Evolutionary conservation across 2,329 filamentous ascomycete species (phyloP), one percentile per base, ranked within the genome.

Genomic region (Fusarium graminum): DNA sequence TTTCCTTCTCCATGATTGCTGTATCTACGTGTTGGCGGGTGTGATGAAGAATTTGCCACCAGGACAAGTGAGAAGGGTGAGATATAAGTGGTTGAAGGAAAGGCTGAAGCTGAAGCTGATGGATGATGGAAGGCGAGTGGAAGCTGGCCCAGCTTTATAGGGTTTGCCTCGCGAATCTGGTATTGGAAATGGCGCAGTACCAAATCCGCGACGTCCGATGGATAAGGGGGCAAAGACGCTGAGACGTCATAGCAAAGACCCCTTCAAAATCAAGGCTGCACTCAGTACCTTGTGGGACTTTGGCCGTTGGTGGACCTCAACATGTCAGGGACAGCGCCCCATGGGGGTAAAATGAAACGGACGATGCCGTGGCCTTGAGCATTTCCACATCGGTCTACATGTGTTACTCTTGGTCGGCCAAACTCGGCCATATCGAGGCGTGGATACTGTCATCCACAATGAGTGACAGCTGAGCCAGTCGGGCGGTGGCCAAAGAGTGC

Each of bases 381-480:
- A 50, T 52, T 47, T 41, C 42, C 44, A 42, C 19, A 44, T 42
- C 38, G 29, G 38, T 43, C 43, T 50, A 30, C 12, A 13, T 25
- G 5, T 28, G 34, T 43, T 57, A 28, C 42, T 26, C 14, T 42
- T 40, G 19, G 52, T 22, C 62, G 62, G 62, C 10, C 34, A 42
- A 28, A 30, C 44, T 59, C 52, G 46, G 45, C n/a, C 25, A 30
- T 17, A 40, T 29, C 13, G 12, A 34, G 14, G 16, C 14, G 32
- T 34, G 32, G n/a, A 34, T 34, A 16, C 14, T 34, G 13, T 16
- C n/a, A n/a, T 34, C 32, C 32, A 41, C 25, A 25, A 38, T 32
- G 51, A 36, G 52, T 22, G 39, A 43, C 46, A 42, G 4, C 59
- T 54, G 64, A 17, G 7, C 64, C 64, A 67, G 64, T 68, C 64